These are phyloP conservation scores for Syzygium jambos DNA, from an alignment of 345 rosid genomes.

Conservation along the genomic window DNA sequence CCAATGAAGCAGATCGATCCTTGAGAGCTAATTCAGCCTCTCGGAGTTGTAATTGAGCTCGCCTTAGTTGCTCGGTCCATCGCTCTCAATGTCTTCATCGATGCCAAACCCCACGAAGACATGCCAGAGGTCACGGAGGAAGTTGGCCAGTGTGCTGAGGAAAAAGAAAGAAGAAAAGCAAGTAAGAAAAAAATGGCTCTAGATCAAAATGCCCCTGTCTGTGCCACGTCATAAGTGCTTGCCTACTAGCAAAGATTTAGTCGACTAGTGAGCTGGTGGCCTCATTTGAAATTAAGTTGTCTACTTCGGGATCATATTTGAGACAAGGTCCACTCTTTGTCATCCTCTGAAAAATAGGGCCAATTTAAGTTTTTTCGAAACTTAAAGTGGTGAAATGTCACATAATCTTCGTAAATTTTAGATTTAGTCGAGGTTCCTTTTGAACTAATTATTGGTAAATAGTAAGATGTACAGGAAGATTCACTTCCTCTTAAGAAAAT, in stretches of 20 bases:
- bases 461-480: background rate
- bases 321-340: background rate
- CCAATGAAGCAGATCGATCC: background rate
- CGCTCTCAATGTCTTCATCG: background rate
- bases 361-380: background rate
- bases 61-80: background rate
- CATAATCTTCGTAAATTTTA: background rate
- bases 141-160: background rate
- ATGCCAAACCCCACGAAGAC: background rate
- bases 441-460: background rate
- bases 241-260: background rate
- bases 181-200: background rate
- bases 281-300: background rate
- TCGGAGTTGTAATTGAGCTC: background rate
- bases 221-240: background rate
- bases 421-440: background rate
- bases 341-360: too few relatives aligned
- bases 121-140: background rate
- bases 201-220: background rate
- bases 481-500: background rate
- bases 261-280: accelerated
- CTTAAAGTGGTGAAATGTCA: background rate
- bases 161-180: background rate
- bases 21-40: background rate
- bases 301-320: background rate